phyloP scores from a whole-genome alignment of 208 protist genomes.

The Acanthamoeba lenticulata region DNA sequence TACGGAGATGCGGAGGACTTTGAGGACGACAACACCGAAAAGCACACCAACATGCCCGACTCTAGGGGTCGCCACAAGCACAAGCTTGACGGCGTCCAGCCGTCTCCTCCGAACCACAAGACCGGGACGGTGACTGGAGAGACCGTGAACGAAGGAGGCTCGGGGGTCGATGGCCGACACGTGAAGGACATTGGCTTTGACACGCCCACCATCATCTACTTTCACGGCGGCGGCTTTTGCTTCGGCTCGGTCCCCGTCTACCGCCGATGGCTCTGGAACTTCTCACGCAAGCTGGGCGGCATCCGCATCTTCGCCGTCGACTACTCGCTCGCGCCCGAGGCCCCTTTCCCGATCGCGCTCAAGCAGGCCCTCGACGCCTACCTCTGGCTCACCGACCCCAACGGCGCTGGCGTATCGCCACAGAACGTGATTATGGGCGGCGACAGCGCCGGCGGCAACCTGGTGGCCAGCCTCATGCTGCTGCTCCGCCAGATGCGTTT shows the following conservation, averaged over 20 bases:
- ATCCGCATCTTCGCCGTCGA: constrained; percentile 37
- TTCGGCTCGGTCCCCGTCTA: constrained; percentile 18
- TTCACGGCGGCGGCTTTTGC: constrained; percentile 47
- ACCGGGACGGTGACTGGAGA: background rate
- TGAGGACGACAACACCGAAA: background rate
- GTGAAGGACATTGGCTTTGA: background rate
- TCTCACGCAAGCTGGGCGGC: background rate
- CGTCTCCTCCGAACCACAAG: background rate
- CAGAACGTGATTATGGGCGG: background rate
- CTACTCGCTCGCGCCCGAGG: constrained; percentile 34
- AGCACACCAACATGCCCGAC: background rate
- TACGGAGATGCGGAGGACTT: constrained; percentile 18
- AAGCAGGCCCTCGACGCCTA: constrained; percentile 17
- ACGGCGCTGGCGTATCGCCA: background rate
- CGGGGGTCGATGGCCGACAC: background rate
- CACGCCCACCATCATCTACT: constrained; percentile 11
- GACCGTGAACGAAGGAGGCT: background rate
- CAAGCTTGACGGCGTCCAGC: background rate
- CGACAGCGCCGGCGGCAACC: background rate
- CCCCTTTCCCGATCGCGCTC: constrained; percentile 22
- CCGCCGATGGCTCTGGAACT: constrained; percentile 38
- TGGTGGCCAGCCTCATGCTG: background rate
- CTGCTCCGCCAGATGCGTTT: background rate
- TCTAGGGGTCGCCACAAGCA: background rate
- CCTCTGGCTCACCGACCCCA: constrained; percentile 20